Evolutionary conservation across 768 basidiomycete species (phyloP), one percentile per base, ranked within the genome.

Genomic region (Punctularia strigosozonata): DNA sequence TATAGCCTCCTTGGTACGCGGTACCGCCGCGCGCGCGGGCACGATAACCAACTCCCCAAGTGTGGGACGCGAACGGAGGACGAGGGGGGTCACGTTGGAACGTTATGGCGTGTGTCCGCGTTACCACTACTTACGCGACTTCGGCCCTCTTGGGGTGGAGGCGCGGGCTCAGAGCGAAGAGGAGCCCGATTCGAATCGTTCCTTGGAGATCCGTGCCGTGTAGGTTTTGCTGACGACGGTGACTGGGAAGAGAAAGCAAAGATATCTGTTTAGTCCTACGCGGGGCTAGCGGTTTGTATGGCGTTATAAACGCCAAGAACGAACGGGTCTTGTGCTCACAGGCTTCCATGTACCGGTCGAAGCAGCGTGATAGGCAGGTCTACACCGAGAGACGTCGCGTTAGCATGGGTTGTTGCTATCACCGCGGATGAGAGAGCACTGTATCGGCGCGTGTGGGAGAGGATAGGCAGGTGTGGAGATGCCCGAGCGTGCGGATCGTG

Each of bases 291-390:
- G n/a, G n/a, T n/a, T n/a, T n/a, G n/a, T 19, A 20, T 14, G 30
- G 17, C 7, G 8, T 19, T 23, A 2, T 2, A 36, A 20, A 45
- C 25, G 38, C 31, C 5, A 14, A 21, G 31, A 31, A 25, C 33
- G 5, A 25, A 15, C 26, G 8, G n/a, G n/a, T n/a, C n/a, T n/a
- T n/a, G n/a, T n/a, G 73, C 83, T 63, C 50, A 87, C 86, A 88
- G 25, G 82, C 82, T 58, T 89, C 83, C 64, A 90, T 65, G 53
- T 87, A 90, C 31, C 84, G 73, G 38, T 87, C 83, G 50, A 87
- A 64, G 54, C 87, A 90, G 41, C 75, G 66, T 5, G 73, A 61
- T 31, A 89, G 62, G 49, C 87, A 90, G 20, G 76, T 77, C 87
- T 89, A 42, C 2, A 15, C 21, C 14, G 18, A 25, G 25, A 15